These are phyloP conservation scores for Ogataea parapolymorpha DNA, from an alignment of 805 yeast species.

Conservation along the genomic window DNA sequence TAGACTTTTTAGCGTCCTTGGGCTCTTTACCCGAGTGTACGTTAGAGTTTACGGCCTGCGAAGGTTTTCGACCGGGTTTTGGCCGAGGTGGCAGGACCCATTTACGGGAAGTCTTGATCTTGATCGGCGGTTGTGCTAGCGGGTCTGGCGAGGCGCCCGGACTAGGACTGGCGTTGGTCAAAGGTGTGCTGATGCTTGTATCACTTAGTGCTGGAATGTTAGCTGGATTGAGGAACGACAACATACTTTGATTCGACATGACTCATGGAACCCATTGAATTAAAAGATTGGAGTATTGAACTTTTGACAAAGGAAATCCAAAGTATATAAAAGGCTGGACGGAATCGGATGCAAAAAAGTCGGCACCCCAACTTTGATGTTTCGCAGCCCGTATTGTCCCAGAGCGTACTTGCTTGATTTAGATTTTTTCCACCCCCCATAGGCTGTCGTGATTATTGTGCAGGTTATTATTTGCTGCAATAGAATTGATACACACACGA, in stretches of 20 bases:
- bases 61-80: constrained; percentile 63
- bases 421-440: constrained; percentile 8
- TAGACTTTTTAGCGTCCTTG: constrained; percentile 11
- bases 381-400: constrained; percentile 7
- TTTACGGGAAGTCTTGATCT: constrained; percentile 62
- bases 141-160: constrained; percentile 12
- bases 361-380: constrained; percentile 7
- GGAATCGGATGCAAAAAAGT: constrained; percentile 9
- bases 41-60: constrained; percentile 10
- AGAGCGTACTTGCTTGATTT: constrained; percentile 2
- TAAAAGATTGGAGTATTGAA: neutral
- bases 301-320: constrained; percentile 5
- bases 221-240: neutral
- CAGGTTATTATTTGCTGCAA: constrained; percentile 4
- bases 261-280: constrained; percentile 8
- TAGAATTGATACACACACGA: constrained; percentile 1
- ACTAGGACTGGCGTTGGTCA: constrained; percentile 12
- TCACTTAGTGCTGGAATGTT: constrained; percentile 6
- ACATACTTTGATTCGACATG: constrained; percentile 12
- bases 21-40: constrained; percentile 1
- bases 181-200: constrained; percentile 10
- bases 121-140: constrained; percentile 19
- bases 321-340: constrained; percentile 12
- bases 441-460: constrained; percentile 3
- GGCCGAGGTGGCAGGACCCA: constrained; percentile 89